These are phyloP conservation scores for Fusarium oligoseptatum DNA, from an alignment of 2,329 filamentous ascomycete species.

Conservation along the genomic window DNA sequence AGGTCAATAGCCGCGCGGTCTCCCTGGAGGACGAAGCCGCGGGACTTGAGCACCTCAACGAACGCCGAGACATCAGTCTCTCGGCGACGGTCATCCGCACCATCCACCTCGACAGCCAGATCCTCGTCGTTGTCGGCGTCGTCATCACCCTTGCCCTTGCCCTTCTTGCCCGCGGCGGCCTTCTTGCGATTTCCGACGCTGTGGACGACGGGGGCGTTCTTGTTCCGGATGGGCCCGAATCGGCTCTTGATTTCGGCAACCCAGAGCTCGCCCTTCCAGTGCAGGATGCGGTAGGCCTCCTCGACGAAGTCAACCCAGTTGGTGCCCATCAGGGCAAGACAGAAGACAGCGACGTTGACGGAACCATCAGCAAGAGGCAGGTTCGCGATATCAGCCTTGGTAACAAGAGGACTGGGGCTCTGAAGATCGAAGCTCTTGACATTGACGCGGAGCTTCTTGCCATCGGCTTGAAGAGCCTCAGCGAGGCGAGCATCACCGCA, in stretches of 20 bases:
- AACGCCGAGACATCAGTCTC: slow-evolving; percentile 92
- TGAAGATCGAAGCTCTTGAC: slow-evolving; percentile 91
- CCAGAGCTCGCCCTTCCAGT: slow-evolving; percentile 97
- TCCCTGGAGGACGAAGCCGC: slow-evolving; percentile 87
- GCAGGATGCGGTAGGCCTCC: slow-evolving; percentile 91
- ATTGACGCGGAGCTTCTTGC: slow-evolving; percentile 77
- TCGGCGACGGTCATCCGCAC: slow-evolving; percentile 70
- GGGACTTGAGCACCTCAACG: slow-evolving; percentile 81
- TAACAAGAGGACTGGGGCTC: slow-evolving; percentile 80
- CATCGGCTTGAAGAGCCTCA: slow-evolving; percentile 72
- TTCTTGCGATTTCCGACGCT: slow-evolving; percentile 79
- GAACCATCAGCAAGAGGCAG: slow-evolving; percentile 81
- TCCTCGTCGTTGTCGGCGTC: slow-evolving; percentile 66
- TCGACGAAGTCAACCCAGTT: slow-evolving; percentile 98
- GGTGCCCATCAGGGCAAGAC: slow-evolving; percentile 96
- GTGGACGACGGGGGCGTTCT: slow-evolving; percentile 68
- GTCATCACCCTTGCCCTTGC: slow-evolving; percentile 61
- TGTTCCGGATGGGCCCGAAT: slow-evolving; percentile 66
- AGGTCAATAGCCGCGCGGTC: slow-evolving; percentile 78
- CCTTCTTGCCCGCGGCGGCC: slow-evolving; percentile 59
- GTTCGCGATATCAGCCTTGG: slow-evolving; percentile 87
- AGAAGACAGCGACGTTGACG: slow-evolving; percentile 93
- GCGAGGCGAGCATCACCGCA: slow-evolving; percentile 93
- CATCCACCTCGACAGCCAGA: slow-evolving; percentile 79
- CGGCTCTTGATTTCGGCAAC: slow-evolving; percentile 96